Conservation (phyloP, 2,329 filamentous ascomycete species). For the Raffaelea ambrosiae region DNA sequence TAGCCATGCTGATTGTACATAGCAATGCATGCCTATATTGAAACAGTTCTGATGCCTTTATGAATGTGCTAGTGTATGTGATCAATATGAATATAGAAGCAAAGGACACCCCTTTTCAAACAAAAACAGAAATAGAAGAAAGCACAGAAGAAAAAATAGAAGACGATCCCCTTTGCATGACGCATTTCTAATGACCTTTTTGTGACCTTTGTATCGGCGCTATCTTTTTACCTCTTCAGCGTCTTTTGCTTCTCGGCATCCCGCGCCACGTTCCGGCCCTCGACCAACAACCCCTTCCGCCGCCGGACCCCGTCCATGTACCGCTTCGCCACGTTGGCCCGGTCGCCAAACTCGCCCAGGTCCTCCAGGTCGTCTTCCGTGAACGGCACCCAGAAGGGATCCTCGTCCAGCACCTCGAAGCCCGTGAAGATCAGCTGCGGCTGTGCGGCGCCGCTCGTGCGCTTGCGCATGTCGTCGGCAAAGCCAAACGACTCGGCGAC, state of each 20-base stretch:
- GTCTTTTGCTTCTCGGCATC: conserved; percentile 90
- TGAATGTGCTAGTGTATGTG: too few species aligned
- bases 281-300: conserved; percentile 81
- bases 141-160: too few species aligned
- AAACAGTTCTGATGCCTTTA: too few species aligned
- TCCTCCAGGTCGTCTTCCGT: conserved; percentile 97
- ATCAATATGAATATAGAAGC: too few species aligned
- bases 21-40: too few species aligned
- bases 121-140: too few species aligned
- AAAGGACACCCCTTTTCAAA: too few species aligned
- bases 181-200: too few species aligned
- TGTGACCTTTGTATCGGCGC: too few species aligned
- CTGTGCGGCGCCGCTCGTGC: conserved; percentile 80
- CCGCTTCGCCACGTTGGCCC: conserved; percentile 90
- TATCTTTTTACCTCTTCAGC: conserved; percentile 56
- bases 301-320: conserved; percentile 87
- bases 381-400: conserved; percentile 95
- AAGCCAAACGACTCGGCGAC: conserved; percentile 96
- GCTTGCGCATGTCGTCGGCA: conserved; percentile 90
- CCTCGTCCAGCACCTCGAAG: conserved; percentile 87
- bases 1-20: too few species aligned
- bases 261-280: conserved; percentile 65
- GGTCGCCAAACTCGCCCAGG: conserved; percentile 84
- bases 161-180: too few species aligned
- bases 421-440: conserved; percentile 91